These are phyloP conservation scores for Nyctanthes arbortristis DNA, from an alignment of 257 asterid species.

Conservation along the genomic window DNA sequence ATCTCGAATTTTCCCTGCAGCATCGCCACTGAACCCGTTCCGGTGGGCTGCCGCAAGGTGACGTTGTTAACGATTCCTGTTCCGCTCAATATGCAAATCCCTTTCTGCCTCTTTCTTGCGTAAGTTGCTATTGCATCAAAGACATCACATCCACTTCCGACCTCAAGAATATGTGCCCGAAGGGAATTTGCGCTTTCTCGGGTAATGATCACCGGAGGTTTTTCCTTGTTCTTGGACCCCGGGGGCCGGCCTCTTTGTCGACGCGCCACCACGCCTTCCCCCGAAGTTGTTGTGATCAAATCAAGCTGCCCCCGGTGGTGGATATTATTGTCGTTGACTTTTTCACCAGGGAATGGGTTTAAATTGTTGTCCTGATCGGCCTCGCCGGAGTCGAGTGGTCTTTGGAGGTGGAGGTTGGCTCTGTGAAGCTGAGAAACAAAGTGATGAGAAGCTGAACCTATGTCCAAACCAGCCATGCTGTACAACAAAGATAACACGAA, in stretches of 20 bases:
- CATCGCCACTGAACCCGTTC: constrained; percentile 66
- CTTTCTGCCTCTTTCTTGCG: constrained; percentile 70
- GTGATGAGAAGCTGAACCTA: constrained; percentile 43
- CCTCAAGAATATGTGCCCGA: constrained; percentile 85
- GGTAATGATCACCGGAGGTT: constrained; percentile 86
- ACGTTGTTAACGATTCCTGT: constrained; percentile 85
- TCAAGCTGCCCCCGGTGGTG: constrained; percentile 23
- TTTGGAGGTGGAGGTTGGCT: constrained; percentile 35
- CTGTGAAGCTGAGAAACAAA: constrained; percentile 34
- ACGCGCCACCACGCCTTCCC: constrained; percentile 30
- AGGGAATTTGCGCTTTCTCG: constrained; percentile 90
- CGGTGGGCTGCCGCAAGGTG: constrained; percentile 65
- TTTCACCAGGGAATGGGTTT: constrained; percentile 39
- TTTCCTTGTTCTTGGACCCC: constrained; percentile 80
- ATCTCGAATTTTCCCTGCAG: constrained; percentile 85
- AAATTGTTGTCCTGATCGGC: constrained; percentile 29
- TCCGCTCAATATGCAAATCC: constrained; percentile 73
- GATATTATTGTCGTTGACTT: constrained; percentile 21
- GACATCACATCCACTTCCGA: constrained; percentile 74
- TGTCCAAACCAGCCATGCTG: constrained; percentile 50
- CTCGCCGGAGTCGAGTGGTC: constrained; percentile 22
- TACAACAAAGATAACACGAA: constrained; percentile 25
- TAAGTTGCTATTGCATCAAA: constrained; percentile 76
- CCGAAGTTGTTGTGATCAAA: too few species aligned
- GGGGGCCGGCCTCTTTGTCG: constrained; percentile 70